A percentile compares a stretch with the other conserved stretches of the same genome.
Evolutionary conservation across 768 basidiomycete species (phyloP).

Genomic region (Postia placenta): DNA sequence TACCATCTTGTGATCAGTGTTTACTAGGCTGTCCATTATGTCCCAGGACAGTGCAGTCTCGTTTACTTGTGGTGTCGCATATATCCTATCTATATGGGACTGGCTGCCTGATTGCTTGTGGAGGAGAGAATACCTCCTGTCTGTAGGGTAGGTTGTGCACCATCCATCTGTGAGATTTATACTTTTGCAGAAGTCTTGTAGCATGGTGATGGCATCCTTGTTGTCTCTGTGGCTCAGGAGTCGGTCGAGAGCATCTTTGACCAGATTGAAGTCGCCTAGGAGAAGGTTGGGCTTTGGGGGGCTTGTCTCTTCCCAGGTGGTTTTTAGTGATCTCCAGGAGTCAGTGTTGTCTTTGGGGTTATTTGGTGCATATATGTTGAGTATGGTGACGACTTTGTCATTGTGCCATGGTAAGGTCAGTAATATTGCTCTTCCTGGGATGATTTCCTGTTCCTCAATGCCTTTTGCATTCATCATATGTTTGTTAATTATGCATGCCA

Average conservation of each 20-base stretch:
- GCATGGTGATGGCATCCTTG: background rate
- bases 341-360: conserved; percentile 16
- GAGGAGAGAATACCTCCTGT: background rate
- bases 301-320: conserved; percentile 1
- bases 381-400: conserved; percentile 14
- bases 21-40: background rate
- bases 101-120: background rate
- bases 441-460: background rate
- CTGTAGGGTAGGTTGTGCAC: background rate
- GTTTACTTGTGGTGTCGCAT: background rate
- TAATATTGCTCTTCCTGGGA: conserved; percentile 6
- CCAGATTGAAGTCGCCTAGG: conserved; percentile 37
- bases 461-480: background rate
- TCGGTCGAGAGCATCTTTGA: conserved; percentile 31
- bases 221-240: conserved; percentile 23
- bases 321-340: conserved; percentile 23
- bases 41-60: background rate
- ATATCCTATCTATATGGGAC: conserved; percentile 7
- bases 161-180: background rate
- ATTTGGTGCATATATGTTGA: conserved; percentile 34
- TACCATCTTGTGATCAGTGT: conserved; percentile 7
- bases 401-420: conserved; percentile 3
- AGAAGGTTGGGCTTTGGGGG: conserved; percentile 26
- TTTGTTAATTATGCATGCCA: background rate
- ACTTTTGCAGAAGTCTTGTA: background rate